Evolutionary conservation across 148 eudicot genomes (phyloP).

Genomic region (Talinum fruticosum): DNA sequence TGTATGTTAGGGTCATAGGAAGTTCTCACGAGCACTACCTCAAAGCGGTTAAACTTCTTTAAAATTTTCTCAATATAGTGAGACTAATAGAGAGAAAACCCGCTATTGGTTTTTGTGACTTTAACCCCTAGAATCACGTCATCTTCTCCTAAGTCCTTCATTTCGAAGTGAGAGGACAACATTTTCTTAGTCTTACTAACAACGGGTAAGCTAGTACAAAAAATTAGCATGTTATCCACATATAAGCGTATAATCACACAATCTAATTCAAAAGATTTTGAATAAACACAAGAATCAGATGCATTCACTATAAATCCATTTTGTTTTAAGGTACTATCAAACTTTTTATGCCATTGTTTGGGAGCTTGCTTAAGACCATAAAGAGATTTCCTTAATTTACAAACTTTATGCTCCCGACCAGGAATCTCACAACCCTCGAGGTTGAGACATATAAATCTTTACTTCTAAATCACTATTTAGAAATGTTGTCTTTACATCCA

Average conservation of each 20-base stretch:
- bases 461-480: not conserved
- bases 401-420: not conserved
- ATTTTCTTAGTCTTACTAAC: not conserved
- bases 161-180: not conserved
- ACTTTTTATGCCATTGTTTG: not conserved
- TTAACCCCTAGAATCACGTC: not conserved
- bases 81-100: not conserved
- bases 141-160: not conserved
- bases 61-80: not conserved
- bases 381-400: not conserved
- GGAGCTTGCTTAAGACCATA: slow-evolving; percentile 1
- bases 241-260: not conserved
- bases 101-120: not conserved
- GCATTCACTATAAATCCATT: not conserved
- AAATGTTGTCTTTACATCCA: not conserved
- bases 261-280: too few species aligned
- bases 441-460: not conserved
- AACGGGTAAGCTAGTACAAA: not conserved
- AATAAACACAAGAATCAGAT: not conserved
- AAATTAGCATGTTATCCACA: not conserved
- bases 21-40: not conserved
- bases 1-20: not conserved
- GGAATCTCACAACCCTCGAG: not conserved
- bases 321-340: not conserved
- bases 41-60: not conserved